Evolutionary conservation across 495 filamentous ascomycete species (phyloP).

Genomic region (Xylaria cubensis): DNA sequence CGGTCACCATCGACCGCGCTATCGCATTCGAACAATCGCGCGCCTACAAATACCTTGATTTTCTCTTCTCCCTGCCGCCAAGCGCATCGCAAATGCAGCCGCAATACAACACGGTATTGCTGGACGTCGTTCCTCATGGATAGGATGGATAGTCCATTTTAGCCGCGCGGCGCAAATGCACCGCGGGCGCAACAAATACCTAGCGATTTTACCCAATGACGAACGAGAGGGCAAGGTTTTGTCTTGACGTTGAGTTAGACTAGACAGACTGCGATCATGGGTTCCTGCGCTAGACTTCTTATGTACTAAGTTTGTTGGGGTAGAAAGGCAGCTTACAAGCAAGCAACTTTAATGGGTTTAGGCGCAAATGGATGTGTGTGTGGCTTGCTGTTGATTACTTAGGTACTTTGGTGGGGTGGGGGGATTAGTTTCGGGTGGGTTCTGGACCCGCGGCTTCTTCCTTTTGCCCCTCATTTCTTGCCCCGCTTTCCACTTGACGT

Average conservation of each 20-base stretch:
- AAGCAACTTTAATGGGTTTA: background rate
- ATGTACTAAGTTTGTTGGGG: background rate
- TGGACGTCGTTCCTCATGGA: background rate
- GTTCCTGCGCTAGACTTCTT: slow-evolving; percentile 20
- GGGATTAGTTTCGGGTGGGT: background rate
- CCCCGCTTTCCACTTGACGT: slow-evolving; percentile 17
- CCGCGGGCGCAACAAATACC: background rate
- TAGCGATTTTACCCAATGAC: slow-evolving; percentile 6
- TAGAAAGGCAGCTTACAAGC: background rate
- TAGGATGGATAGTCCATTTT: background rate
- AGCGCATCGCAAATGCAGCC: slow-evolving; percentile 2
- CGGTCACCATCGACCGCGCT: background rate
- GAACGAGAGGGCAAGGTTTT: background rate
- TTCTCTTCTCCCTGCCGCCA: background rate
- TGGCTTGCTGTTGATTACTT: background rate
- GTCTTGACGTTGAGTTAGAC: slow-evolving; percentile 23
- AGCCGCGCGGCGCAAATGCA: slow-evolving; percentile 10
- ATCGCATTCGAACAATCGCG: slow-evolving; percentile 7
- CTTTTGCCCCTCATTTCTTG: slow-evolving; percentile 1
- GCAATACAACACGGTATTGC: background rate
- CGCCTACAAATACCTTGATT: background rate
- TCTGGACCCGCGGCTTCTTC: background rate
- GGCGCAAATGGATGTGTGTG: background rate
- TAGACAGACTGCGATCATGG: slow-evolving; percentile 13
- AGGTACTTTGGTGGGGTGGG: background rate